Evolutionary conservation across 2,329 filamentous ascomycete genomes (phyloP).

Genomic region (Sclerotinia spermophila): DNA sequence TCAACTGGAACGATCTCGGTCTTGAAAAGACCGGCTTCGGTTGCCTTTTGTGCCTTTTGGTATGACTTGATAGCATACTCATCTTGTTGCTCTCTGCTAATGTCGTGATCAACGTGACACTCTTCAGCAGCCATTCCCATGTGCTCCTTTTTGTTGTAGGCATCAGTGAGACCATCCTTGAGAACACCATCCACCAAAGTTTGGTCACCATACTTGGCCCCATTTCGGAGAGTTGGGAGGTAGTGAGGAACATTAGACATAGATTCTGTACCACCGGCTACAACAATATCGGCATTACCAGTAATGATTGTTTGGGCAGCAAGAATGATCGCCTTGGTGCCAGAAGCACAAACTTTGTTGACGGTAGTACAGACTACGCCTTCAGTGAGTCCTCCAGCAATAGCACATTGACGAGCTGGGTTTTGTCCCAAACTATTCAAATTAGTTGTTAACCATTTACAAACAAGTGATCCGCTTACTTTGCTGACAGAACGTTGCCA

Average conservation of each 20-base stretch:
- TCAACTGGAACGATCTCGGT: slow-evolving; percentile 87
- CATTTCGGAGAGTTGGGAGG: slow-evolving; percentile 78
- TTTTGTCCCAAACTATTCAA: slow-evolving; percentile 80
- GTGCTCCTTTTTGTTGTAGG: slow-evolving; percentile 87
- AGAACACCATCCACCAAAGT: slow-evolving; percentile 85
- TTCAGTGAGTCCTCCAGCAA: slow-evolving; percentile 80
- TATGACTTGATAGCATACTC: slow-evolving; percentile 95
- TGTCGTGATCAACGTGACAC: slow-evolving; percentile 77
- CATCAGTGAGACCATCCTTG: slow-evolving; percentile 91
- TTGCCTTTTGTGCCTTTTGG: slow-evolving; percentile 85
- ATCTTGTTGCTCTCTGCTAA: slow-evolving; percentile 84
- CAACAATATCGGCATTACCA: slow-evolving; percentile 86
- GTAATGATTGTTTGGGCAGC: slow-evolving; percentile 97
- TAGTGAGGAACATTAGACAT: slow-evolving; percentile 99
- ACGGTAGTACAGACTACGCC: slow-evolving; percentile 83
- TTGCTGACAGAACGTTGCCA: slow-evolving; percentile 95
- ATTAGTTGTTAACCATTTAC: slow-evolving; percentile 20
- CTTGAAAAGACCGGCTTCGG: slow-evolving; percentile 75
- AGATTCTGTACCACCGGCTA: slow-evolving; percentile 93
- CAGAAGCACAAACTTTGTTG: slow-evolving; percentile 98
- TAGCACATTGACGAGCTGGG: slow-evolving; percentile 88
- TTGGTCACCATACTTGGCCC: slow-evolving; percentile 92
- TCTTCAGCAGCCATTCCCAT: slow-evolving; percentile 95
- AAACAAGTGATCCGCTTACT: slow-evolving; percentile 52
- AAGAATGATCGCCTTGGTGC: slow-evolving; percentile 89